Percentiles rank a stretch among this genome's conserved stretches.
phyloP scores from a whole-genome alignment of 2,329 filamentous ascomycete genomes.

The Aureobasidium sp. region DNA sequence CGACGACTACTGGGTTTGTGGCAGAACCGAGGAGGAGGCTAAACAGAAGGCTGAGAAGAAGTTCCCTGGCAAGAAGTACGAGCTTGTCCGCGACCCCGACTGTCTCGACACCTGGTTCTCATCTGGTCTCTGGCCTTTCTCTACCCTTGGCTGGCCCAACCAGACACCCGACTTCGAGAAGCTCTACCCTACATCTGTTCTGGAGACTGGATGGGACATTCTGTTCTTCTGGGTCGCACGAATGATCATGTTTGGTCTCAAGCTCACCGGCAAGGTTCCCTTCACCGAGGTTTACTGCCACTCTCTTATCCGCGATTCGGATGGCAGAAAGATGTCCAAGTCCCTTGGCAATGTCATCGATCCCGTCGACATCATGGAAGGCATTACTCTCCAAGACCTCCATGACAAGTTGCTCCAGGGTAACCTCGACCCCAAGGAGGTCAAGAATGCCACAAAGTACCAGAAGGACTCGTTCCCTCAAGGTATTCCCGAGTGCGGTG shows the following conservation, averaged over 20 bases:
- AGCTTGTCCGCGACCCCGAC: constrained; percentile 73
- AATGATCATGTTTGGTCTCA: constrained; percentile 92
- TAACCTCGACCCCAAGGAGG: constrained; percentile 76
- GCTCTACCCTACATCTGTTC: constrained; percentile 76
- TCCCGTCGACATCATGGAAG: constrained; percentile 84
- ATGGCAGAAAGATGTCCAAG: constrained; percentile 96
- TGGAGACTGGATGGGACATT: constrained; percentile 97
- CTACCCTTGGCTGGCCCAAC: constrained; percentile 84
- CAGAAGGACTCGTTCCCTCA: constrained; percentile 91
- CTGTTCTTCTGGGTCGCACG: constrained; percentile 82
- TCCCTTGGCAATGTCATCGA: constrained; percentile 93
- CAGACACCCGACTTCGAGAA: constrained; percentile 69
- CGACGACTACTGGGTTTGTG: constrained; percentile 72
- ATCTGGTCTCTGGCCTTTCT: constrained; percentile 89
- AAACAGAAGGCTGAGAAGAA: constrained; percentile 70
- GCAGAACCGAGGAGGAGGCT: constrained; percentile 71
- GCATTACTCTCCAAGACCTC: constrained; percentile 67
- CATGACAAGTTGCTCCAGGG: constrained; percentile 73
- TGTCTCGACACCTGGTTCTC: constrained; percentile 97
- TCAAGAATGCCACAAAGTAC: constrained; percentile 79
- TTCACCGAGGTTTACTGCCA: constrained; percentile 97
- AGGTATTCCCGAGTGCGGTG: constrained; percentile 88
- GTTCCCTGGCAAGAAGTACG: constrained; percentile 70
- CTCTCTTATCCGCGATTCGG: constrained; percentile 81
- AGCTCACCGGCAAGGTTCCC: constrained; percentile 82